Percentiles rank a stretch among this genome's conserved stretches.
These are phyloP conservation scores for Tylopilus sp. DNA, from an alignment of 768 basidiomycete species.

Conservation along the genomic window DNA sequence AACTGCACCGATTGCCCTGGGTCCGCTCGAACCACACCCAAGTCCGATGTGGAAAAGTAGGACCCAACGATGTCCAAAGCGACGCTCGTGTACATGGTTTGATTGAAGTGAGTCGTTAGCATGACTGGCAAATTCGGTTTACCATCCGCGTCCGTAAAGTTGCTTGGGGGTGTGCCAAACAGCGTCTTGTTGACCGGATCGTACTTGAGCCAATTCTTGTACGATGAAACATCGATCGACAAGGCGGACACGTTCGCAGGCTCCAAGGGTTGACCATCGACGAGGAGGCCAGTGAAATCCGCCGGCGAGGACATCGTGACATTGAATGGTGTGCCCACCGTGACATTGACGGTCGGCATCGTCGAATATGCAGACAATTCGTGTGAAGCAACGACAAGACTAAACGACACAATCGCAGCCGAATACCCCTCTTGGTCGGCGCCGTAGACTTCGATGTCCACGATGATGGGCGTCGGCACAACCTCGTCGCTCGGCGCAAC, in stretches of 20 bases:
- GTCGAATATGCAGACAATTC: slow-evolving; percentile 52
- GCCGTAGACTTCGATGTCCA: slow-evolving; percentile 59
- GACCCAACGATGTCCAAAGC: slow-evolving; percentile 66
- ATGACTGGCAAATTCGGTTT: slow-evolving; percentile 52
- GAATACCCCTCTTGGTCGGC: slow-evolving; percentile 75
- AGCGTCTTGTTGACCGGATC: slow-evolving; percentile 54
- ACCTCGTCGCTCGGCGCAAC: slow-evolving; percentile 53
- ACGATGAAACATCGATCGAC: slow-evolving; percentile 54
- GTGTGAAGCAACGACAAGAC: slow-evolving; percentile 62
- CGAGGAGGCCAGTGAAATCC: slow-evolving; percentile 60
- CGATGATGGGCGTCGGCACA: slow-evolving; percentile 34
- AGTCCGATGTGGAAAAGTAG: slow-evolving; percentile 57
- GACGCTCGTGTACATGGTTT: slow-evolving; percentile 61
- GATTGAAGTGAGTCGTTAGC: slow-evolving; percentile 62
- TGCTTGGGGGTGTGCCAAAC: slow-evolving; percentile 58
- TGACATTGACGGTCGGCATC: slow-evolving; percentile 70
- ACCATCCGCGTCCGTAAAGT: slow-evolving; percentile 33
- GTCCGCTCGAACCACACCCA: slow-evolving; percentile 55
- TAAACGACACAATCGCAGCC: slow-evolving; percentile 56
- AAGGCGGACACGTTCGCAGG: slow-evolving; percentile 55
- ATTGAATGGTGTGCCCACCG: slow-evolving; percentile 51
- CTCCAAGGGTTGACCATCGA: slow-evolving; percentile 60
- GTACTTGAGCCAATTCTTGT: slow-evolving; percentile 57
- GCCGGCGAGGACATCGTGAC: slow-evolving; percentile 48
- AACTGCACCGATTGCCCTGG: slow-evolving; percentile 52